Evolutionary conservation across 768 basidiomycete genomes (phyloP), one percentile per base, ranked within the genome.

Genomic region (Podaxis sp.): DNA sequence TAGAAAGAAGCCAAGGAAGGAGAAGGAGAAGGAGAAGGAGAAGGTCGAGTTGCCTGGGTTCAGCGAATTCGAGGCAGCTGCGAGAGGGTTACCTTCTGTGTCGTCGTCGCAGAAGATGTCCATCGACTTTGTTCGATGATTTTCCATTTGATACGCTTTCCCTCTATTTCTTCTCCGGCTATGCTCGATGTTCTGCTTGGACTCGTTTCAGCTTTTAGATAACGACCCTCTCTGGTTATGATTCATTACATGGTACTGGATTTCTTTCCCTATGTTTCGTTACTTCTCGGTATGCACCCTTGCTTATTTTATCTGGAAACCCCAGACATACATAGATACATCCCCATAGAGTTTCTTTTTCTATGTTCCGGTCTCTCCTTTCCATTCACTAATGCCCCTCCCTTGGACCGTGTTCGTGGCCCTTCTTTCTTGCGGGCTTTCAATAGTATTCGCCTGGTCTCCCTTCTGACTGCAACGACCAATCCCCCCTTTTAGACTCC

Each of bases 41-140:
- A 76, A 74, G 63, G 75, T 87, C 18, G 86, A 82, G 71, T 70
- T 88, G 62, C 86, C 86, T 1, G 79, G 83, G 11, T 88, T 88
- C 70, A 82, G 81, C 65, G 78, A 82, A 73, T 84, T 88, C 62
- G 85, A 85, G 67, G 84, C 85, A 58, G 85, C 83, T 47, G 65
- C 77, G n/a, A 65, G 70, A 36, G 64, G 58, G 4, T 37, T 60
- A 18, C 51, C 53, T 53, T 51, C 57, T 40, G 13, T 61, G 16
- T 50, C 64, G 21, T 57, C 62, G 32, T 57, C 68, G 21, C 62
- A 62, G 47, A 66, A 65, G 58, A 66, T 65, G 63, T 70, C 67
- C 27, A 65, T 67, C 42, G 64, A 66, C 27, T 61, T 61, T 10
- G 46, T 64, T 42, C 59, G 46, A 37, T 67, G 11, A 55, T 63